Evolutionary conservation across 352 stramenopile genomes (phyloP).

Genomic region (Discostella stelligera): DNA sequence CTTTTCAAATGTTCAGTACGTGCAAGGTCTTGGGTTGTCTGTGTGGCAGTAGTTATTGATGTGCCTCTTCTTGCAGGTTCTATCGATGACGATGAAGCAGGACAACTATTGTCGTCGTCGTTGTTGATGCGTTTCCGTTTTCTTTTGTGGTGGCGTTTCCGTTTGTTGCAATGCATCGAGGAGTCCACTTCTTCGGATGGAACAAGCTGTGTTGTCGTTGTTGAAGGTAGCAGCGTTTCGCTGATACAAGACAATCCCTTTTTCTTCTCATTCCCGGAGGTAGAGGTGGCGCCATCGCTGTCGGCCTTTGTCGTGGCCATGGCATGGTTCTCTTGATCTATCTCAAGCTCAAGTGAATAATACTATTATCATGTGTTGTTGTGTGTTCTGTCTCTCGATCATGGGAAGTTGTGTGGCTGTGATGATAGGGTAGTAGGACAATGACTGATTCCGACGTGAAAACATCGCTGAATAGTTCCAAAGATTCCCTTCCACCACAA

Average conservation of each 20-base stretch:
- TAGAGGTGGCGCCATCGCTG: not conserved
- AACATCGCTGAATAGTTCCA: too few relatives aligned
- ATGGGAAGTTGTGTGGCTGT: too few relatives aligned
- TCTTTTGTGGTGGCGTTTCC: not conserved
- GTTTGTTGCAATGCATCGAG: not conserved
- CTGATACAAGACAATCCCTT: not conserved
- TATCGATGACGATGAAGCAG: not conserved
- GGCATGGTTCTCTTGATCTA: too few relatives aligned
- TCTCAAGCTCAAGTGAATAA: not conserved
- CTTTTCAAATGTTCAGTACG: not conserved
- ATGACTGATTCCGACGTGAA: too few relatives aligned
- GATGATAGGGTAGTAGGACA: too few relatives aligned
- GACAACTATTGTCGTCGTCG: not conserved
- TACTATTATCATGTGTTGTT: too few relatives aligned
- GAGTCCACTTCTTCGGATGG: not conserved
- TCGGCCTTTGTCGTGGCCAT: not conserved
- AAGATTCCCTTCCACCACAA: too few relatives aligned
- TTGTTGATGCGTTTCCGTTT: not conserved
- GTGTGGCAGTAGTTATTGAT: not conserved
- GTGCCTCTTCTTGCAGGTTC: not conserved
- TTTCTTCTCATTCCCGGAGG: not conserved
- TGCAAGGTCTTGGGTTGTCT: not conserved
- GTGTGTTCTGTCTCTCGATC: too few relatives aligned
- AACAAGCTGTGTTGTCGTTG: not conserved
- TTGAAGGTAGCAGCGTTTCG: not conserved